Evolutionary conservation across 2,329 filamentous ascomycete genomes (phyloP).

Genomic region (Fusarium setosum): DNA sequence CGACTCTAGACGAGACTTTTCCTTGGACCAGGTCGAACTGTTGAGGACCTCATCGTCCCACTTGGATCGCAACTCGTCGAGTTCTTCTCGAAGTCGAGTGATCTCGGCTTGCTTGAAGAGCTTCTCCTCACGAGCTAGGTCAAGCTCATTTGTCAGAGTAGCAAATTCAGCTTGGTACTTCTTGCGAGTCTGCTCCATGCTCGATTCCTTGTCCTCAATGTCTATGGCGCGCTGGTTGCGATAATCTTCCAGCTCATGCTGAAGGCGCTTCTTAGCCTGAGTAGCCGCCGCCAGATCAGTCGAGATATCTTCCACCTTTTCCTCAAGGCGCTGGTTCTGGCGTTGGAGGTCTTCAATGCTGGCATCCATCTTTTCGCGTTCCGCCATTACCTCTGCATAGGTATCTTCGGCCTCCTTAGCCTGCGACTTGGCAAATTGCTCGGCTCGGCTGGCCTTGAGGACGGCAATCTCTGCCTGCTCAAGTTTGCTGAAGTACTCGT

Average conservation of each 20-base stretch:
- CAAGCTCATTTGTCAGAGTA: constrained; percentile 89
- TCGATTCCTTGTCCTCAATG: constrained; percentile 95
- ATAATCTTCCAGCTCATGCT: constrained; percentile 98
- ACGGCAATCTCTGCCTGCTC: constrained; percentile 97
- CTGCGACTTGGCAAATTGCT: constrained; percentile 93
- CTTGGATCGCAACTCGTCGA: constrained; percentile 93
- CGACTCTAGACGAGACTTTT: constrained; percentile 91
- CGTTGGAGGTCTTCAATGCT: constrained; percentile 90
- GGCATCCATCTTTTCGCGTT: constrained; percentile 89
- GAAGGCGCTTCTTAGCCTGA: constrained; percentile 92
- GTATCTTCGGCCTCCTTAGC: constrained; percentile 92
- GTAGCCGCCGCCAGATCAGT: constrained; percentile 88
- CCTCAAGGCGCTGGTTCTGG: constrained; percentile 89
- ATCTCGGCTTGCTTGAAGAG: constrained; percentile 90
- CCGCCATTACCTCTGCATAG: constrained; percentile 89
- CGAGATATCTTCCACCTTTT: constrained; percentile 89
- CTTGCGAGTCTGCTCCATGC: constrained; percentile 95
- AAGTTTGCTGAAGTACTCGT: constrained; percentile 97
- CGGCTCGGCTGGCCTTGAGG: constrained; percentile 88
- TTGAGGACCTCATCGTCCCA: constrained; percentile 99
- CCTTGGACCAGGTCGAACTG: constrained; percentile 97
- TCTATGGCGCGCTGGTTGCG: constrained; percentile 94
- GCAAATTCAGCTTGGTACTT: constrained; percentile 97
- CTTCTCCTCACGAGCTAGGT: constrained; percentile 90
- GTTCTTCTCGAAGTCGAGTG: constrained; percentile 88